A percentile compares a stretch with the other conserved stretches of the same genome.
phyloP scores from a whole-genome alignment of 108 stramenopile species.

The Cyclotella sp. region DNA sequence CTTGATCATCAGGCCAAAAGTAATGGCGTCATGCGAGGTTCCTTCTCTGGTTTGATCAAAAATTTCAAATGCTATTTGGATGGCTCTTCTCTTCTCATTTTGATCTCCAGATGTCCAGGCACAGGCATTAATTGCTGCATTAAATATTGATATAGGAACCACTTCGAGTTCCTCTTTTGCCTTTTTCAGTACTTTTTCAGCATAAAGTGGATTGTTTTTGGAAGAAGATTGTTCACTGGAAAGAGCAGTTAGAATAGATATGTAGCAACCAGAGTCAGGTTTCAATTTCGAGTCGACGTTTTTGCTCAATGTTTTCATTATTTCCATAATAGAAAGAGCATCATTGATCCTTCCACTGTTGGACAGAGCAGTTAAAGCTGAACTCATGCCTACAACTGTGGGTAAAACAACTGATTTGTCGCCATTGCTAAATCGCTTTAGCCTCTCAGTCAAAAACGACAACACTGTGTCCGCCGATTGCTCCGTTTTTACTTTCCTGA shows the following conservation, averaged over 20 bases:
- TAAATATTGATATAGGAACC: constrained; percentile 21
- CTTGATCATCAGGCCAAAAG: constrained; percentile 43
- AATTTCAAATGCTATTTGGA: constrained; percentile 28
- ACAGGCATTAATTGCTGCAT: constrained; percentile 50
- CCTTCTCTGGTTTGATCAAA: constrained; percentile 25
- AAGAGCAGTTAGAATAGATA: constrained; percentile 30
- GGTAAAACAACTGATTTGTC: constrained; percentile 36
- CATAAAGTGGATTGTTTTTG: constrained; percentile 28
- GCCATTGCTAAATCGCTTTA: constrained; percentile 23
- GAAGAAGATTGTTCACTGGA: constrained; percentile 12
- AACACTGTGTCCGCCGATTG: constrained; percentile 23
- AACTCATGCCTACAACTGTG: constrained; percentile 44
- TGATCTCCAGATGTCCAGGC: constrained; percentile 20
- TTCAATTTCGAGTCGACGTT: constrained; percentile 11
- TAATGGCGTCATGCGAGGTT: constrained; percentile 23
- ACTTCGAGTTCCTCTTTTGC: constrained; percentile 29
- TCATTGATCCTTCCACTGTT: constrained; percentile 30
- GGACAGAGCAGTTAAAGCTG: constrained; percentile 28
- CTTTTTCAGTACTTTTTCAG: constrained; percentile 23
- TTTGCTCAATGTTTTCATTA: constrained; percentile 25
- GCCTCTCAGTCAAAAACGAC: constrained; percentile 30
- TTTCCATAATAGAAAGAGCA: constrained; percentile 31
- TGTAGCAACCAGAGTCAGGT: constrained; percentile 45
- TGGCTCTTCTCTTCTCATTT: constrained; percentile 30
- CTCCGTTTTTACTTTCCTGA: constrained; percentile 33